phyloP scores from a whole-genome alignment of 208 protist species.

The Wallacemonas rigidus region DNA sequence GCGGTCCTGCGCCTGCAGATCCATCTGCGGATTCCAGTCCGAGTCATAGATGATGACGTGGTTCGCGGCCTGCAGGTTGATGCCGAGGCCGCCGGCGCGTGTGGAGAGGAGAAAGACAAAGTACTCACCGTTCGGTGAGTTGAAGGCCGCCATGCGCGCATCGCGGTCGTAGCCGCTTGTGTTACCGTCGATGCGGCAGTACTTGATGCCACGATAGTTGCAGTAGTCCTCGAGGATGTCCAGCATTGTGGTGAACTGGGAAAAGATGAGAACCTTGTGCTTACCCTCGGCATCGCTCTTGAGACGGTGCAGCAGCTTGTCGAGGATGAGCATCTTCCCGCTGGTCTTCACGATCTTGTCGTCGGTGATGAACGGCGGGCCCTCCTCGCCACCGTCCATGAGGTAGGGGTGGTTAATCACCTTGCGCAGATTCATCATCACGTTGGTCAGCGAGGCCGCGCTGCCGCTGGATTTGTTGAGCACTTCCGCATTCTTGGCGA shows the following conservation, averaged over 20 bases:
- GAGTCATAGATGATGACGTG: conserved; percentile 98
- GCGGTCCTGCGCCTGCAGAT: conserved; percentile 98
- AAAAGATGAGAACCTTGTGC: conserved; percentile 98
- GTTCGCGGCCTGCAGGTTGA: conserved; percentile 98
- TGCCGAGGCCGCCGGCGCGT: conserved; percentile 98
- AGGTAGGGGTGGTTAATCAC: conserved; percentile 97
- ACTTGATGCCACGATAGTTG: conserved; percentile 72
- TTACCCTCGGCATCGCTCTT: conserved; percentile 59
- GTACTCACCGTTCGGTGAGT: conserved; percentile 82
- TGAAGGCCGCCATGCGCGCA: conserved; percentile 95
- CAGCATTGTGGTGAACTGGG: conserved; percentile 95
- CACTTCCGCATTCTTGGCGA: conserved; percentile 94
- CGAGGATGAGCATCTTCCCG: conserved; percentile 95
- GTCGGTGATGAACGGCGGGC: conserved; percentile 88
- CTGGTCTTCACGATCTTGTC: conserved; percentile 89
- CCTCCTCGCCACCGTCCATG: conserved; percentile 94
- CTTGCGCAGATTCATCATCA: conserved; percentile 93
- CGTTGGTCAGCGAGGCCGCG: conserved; percentile 66
- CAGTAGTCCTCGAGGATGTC: conserved; percentile 94
- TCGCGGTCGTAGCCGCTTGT: conserved; percentile 89
- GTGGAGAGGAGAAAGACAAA: conserved; percentile 99
- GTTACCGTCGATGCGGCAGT: conserved; percentile 92
- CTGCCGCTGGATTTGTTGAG: conserved; percentile 89
- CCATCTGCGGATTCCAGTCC: conserved; percentile 99
- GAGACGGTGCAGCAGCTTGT: conserved; percentile 93